Evolutionary conservation across 306 rosid species (phyloP), one percentile per base, ranked within the genome.

Genomic region (Medicago arabica): DNA sequence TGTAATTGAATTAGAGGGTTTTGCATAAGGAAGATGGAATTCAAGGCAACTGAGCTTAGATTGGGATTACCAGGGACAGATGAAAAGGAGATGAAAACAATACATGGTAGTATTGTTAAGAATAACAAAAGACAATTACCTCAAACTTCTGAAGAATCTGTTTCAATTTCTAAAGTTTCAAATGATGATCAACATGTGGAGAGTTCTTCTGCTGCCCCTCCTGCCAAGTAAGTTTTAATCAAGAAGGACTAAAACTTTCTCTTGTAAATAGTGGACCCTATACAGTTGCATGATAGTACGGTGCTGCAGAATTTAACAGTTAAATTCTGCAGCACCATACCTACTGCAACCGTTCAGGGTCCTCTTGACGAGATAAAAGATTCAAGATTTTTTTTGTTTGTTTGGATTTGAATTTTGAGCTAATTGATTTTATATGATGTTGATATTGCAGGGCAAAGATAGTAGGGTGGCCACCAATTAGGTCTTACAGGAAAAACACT

Each of bases 401-500:
- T 1, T 28, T 25, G 23, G 23, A 41, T 28, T 0, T 75, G 72
- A 23, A 7, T 19, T 76, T 19, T 82, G 17, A 46, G 65, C 25
- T 47, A 47, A 34, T 61, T 11, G 0, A 17, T 78, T 81, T 3
- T 64, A 66, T 38, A 12, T 67, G 54, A 15, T 79, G 4, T 76
- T 78, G 67, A 19, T 5, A 38, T 86, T 23, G 3, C 84, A 94
- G 98, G 83, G 87, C 95, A 69, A 93, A 94, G 75, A 87, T 91
- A 36, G 97, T 91, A 18, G 98, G 98, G 18, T 94, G 98, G 98
- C 97, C 98, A 53, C 98, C 98, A 74, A 77, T 94, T 31, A 70
- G 95, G 83, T 86, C 96, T 15, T 90, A 82, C 36, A 80, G 98
- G 76, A 94, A 87, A 39, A 93, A 91, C 75, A 85, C 77, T 74